A percentile compares a stretch with the other conserved stretches of the same genome.
phyloP scores from a whole-genome alignment of 2,329 filamentous ascomycete genomes.

The Orbilia ellipsospora region DNA sequence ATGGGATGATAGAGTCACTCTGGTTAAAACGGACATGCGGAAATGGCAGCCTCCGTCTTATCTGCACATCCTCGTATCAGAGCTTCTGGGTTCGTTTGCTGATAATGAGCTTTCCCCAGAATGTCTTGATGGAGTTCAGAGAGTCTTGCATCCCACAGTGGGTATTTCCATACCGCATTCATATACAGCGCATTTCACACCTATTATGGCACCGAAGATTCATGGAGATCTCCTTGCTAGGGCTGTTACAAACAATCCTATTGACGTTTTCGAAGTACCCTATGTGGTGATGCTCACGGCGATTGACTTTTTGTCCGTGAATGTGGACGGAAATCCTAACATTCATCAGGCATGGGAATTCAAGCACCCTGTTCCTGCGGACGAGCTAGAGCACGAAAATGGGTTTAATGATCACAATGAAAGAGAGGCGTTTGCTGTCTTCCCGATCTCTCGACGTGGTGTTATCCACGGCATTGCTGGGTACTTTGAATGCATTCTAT shows the following conservation, averaged over 20 bases:
- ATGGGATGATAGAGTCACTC: constrained; percentile 83
- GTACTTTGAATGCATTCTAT: constrained; percentile 97
- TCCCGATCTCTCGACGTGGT: constrained; percentile 80
- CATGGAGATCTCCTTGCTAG: constrained; percentile 81
- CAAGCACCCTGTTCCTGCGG: constrained; percentile 75
- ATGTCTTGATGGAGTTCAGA: constrained; percentile 94
- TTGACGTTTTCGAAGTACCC: constrained; percentile 84
- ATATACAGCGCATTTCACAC: constrained; percentile 94
- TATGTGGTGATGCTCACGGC: constrained; percentile 95
- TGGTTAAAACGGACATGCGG: constrained; percentile 97
- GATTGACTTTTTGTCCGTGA: constrained; percentile 81
- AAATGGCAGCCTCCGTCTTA: constrained; percentile 88
- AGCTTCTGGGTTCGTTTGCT: constrained; percentile 92
- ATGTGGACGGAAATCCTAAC: constrained; percentile 69
- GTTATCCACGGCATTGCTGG: constrained; percentile 91
- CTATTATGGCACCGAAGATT: constrained; percentile 86
- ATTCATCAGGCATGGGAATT: constrained; percentile 86
- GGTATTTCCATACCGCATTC: constrained; percentile 94
- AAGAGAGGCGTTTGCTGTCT: constrained; percentile 80
- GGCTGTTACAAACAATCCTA: constrained; percentile 59
- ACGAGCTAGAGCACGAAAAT: constrained; percentile 72
- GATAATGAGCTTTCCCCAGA: constrained; percentile 98
- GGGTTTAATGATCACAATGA: constrained; percentile 92
- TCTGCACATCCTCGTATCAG: constrained; percentile 93
- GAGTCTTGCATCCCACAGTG: constrained; percentile 80